These are phyloP conservation scores for Globisporangium cystogenes DNA, from an alignment of 352 stramenopile species.

Conservation along the genomic window DNA sequence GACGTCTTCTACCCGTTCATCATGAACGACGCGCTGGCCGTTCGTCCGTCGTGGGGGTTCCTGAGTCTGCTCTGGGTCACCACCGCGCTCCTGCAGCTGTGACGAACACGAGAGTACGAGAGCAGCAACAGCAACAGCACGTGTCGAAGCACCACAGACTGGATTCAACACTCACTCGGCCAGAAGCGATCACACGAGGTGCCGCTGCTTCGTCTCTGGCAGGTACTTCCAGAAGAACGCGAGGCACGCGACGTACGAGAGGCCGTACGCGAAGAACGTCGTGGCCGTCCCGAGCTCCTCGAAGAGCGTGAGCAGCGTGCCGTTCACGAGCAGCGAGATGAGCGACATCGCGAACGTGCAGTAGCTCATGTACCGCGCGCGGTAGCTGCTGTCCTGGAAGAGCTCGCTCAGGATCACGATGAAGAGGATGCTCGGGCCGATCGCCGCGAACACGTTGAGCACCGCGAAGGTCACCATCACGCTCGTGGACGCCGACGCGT, in stretches of 20 bases:
- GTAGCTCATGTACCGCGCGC: conserved; percentile 84
- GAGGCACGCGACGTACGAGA: conserved; percentile 63
- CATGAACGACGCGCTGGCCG: conserved; percentile 10
- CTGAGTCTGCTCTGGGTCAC: conserved; percentile 3
- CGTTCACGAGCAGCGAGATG: conserved; percentile 80
- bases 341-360: conserved; percentile 87
- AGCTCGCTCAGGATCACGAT: conserved; percentile 83
- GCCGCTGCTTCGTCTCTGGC: conserved; percentile 73
- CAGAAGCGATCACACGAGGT: conserved; percentile 41
- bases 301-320: conserved; percentile 74
- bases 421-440: conserved; percentile 77
- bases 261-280: conserved; percentile 65
- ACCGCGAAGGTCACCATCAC: conserved; percentile 64
- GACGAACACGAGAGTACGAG: not conserved
- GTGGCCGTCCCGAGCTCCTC: conserved; percentile 50
- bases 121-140: not conserved
- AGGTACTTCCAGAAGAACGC: conserved; percentile 65
- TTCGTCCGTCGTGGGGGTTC: not conserved
- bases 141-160: not conserved
- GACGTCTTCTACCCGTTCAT: conserved; percentile 52
- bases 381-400: conserved; percentile 78
- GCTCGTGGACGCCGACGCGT: conserved; percentile 32
- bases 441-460: conserved; percentile 69
- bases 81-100: not conserved
- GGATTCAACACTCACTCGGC: not conserved